These are phyloP conservation scores for Boletus sp. DNA, from an alignment of 768 basidiomycete genomes.

Conservation along the genomic window DNA sequence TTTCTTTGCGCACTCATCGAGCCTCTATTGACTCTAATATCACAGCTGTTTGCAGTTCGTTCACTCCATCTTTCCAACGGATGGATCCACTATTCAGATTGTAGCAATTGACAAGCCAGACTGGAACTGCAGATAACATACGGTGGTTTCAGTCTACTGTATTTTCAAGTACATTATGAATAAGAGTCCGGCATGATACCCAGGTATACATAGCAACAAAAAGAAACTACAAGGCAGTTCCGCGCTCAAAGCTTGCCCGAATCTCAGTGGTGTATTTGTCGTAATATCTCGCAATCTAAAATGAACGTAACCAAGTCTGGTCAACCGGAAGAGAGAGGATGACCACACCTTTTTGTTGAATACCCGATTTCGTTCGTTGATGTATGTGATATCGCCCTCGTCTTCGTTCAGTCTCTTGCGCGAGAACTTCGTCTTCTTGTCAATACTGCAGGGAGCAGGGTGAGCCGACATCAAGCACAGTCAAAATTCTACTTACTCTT, in stretches of 20 bases:
- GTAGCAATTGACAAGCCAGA: background rate
- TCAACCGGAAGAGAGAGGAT: background rate
- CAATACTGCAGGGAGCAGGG: constrained; percentile 50
- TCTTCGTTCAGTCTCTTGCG: constrained; percentile 88
- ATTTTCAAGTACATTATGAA: constrained; percentile 11
- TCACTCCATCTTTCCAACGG: background rate
- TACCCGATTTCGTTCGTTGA: constrained; percentile 96
- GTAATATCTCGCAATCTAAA: constrained; percentile 88
- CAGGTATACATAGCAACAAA: constrained; percentile 11
- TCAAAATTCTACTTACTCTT: constrained; percentile 61
- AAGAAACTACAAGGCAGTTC: constrained; percentile 72
- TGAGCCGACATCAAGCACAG: background rate
- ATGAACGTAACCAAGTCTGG: background rate
- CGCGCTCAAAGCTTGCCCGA: constrained; percentile 95
- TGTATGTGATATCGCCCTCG: constrained; percentile 96
- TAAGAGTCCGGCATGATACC: constrained; percentile 2
- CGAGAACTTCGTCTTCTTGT: constrained; percentile 87
- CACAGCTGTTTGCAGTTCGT: background rate
- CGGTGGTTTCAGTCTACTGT: background rate
- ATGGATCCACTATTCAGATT: background rate
- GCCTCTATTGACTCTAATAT: background rate
- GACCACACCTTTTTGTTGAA: constrained; percentile 90
- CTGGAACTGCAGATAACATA: background rate
- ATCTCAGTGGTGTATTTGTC: constrained; percentile 97
- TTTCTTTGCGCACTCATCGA: background rate